Evolutionary conservation across 805 yeast species (phyloP).

Genomic region (Hanseniaspora singularis): DNA sequence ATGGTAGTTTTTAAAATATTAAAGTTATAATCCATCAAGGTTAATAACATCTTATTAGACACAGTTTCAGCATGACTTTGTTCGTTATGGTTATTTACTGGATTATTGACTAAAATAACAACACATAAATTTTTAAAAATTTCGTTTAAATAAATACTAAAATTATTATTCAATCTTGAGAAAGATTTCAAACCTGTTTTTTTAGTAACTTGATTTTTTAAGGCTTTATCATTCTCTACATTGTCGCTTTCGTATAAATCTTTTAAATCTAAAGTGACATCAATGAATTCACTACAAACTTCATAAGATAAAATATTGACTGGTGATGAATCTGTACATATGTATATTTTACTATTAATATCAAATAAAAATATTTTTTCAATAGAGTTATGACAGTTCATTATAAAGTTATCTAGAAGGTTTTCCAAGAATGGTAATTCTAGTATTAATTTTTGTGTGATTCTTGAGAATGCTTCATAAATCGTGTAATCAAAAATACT

Average conservation of each 20-base stretch:
- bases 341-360: slow-evolving; percentile 81
- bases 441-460: slow-evolving; percentile 80
- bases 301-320: slow-evolving; percentile 93
- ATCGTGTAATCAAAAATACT: slow-evolving; percentile 92
- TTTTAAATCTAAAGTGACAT: slow-evolving; percentile 80
- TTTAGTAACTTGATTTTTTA: slow-evolving; percentile 15
- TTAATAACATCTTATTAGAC: slow-evolving; percentile 27
- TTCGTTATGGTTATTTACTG: neutral
- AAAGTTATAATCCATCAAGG: slow-evolving; percentile 82
- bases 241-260: slow-evolving; percentile 41
- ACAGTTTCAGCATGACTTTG: neutral
- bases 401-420: slow-evolving; percentile 75
- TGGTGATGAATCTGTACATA: slow-evolving; percentile 91
- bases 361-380: slow-evolving; percentile 92
- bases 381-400: slow-evolving; percentile 56
- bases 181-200: slow-evolving; percentile 46
- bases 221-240: slow-evolving; percentile 12
- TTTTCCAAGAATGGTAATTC: slow-evolving; percentile 83
- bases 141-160: slow-evolving; percentile 71
- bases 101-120: slow-evolving; percentile 66
- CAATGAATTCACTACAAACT: slow-evolving; percentile 94
- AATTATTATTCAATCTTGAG: slow-evolving; percentile 69
- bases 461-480: slow-evolving; percentile 87
- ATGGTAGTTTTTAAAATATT: slow-evolving; percentile 65
- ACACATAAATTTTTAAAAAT: slow-evolving; percentile 89